A percentile compares a stretch with the other conserved stretches of the same genome.
Evolutionary conservation across 305 asterid species (phyloP).

Genomic region (Rubia tinctorum): DNA sequence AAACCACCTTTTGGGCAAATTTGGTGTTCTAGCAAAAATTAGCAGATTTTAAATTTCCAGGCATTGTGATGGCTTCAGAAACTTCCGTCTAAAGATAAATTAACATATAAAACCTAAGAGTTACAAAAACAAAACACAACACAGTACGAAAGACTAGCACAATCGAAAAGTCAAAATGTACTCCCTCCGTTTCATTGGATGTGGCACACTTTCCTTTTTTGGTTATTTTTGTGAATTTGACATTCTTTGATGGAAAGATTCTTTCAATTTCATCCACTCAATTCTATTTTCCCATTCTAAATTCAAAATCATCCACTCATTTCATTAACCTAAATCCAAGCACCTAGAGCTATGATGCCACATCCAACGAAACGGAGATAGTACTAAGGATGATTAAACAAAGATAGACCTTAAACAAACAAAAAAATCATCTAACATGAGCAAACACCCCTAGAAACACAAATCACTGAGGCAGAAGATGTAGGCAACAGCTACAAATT

Average conservation of each 20-base stretch:
- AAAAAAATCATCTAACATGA: no score
- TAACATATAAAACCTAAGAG: neutral
- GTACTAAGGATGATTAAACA: neutral
- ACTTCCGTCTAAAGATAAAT: neutral
- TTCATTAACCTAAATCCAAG: no score
- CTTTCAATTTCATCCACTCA: no score
- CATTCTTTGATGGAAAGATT: no score
- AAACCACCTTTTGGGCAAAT: conserved; percentile 4
- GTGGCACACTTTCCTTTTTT: no score
- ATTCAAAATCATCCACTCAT: no score
- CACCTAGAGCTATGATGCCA: no score
- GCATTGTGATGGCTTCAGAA: neutral
- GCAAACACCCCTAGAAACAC: neutral
- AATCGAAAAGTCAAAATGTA: neutral
- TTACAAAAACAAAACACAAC: neutral
- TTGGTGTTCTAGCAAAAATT: neutral
- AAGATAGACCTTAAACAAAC: neutral
- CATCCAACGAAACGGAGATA: no score
- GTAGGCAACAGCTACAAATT: neutral
- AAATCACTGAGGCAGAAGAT: neutral
- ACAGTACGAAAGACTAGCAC: neutral
- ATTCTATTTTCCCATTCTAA: no score
- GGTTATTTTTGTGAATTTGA: no score
- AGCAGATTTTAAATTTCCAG: neutral
- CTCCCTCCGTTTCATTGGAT: no score